These are phyloP conservation scores for Diaporthe capsici DNA, from an alignment of 2,329 filamentous ascomycete genomes.

Conservation along the genomic window DNA sequence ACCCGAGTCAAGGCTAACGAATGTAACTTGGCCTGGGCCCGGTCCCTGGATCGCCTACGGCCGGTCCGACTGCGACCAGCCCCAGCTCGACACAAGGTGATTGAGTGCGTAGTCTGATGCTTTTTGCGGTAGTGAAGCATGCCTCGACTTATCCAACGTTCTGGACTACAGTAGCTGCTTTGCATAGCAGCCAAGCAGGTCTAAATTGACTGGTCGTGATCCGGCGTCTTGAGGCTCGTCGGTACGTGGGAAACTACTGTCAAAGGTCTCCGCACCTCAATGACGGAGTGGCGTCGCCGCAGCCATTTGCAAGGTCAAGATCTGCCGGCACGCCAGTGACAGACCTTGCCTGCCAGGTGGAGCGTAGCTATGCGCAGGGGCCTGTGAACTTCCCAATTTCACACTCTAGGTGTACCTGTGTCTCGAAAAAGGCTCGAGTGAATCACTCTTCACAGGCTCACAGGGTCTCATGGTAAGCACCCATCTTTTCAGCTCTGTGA, in stretches of 20 bases:
- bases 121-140: background rate
- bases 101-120: background rate
- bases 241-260: background rate
- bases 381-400: background rate
- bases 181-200: background rate
- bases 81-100: background rate
- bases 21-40: slow-evolving; percentile 5
- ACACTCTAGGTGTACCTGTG: background rate
- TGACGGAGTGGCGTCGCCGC: slow-evolving; percentile 11
- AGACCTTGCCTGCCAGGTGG: background rate
- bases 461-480: background rate
- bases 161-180: background rate
- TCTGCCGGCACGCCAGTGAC: background rate
- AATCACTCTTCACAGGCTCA: background rate
- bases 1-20: slow-evolving; percentile 30
- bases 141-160: background rate
- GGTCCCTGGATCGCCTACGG: slow-evolving; percentile 1
- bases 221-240: background rate
- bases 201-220: background rate
- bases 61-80: slow-evolving; percentile 6
- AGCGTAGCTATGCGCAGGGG: background rate
- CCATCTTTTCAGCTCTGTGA: background rate
- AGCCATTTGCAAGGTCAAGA: background rate
- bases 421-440: background rate
- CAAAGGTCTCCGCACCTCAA: background rate